phyloP scores from a whole-genome alignment of 2,329 filamentous ascomycete genomes.

The Fusarium citri region DNA sequence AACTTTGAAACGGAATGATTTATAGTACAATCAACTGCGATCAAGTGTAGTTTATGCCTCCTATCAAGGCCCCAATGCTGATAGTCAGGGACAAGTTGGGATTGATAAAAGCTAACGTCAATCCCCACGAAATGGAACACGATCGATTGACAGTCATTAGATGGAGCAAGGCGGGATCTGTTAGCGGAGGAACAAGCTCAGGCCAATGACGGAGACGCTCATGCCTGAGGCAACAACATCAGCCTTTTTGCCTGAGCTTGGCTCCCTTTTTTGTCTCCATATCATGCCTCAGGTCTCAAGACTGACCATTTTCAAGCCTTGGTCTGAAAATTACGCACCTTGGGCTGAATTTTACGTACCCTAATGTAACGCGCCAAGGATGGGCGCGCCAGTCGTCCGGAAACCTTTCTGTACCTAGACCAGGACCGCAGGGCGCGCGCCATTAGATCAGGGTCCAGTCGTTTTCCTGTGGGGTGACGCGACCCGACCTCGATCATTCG shows the following conservation, averaged over 20 bases:
- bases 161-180: slow-evolving; percentile 2
- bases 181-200: slow-evolving; percentile 38
- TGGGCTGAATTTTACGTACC: slow-evolving; percentile 43
- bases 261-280: slow-evolving; percentile 20
- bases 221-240: slow-evolving; percentile 49
- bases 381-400: slow-evolving; percentile 4
- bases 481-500: slow-evolving; percentile 19
- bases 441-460: slow-evolving; percentile 35
- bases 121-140: slow-evolving; percentile 27
- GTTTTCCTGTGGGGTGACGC: slow-evolving; percentile 34
- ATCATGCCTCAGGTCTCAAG: slow-evolving; percentile 41
- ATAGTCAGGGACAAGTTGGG: not conserved
- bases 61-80: not conserved
- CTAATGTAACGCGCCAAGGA: not conserved
- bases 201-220: slow-evolving; percentile 27
- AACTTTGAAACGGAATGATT: not conserved
- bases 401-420: slow-evolving; percentile 6
- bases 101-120: slow-evolving; percentile 16
- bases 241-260: not conserved
- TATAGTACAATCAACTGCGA: not conserved
- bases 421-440: slow-evolving; percentile 8
- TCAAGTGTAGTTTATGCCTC: not conserved
- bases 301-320: not conserved
- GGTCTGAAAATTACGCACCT: slow-evolving; percentile 39
- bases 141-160: slow-evolving; percentile 16